Conservation (phyloP, 352 stramenopile species). For the Phytopythium aichiense region DNA sequence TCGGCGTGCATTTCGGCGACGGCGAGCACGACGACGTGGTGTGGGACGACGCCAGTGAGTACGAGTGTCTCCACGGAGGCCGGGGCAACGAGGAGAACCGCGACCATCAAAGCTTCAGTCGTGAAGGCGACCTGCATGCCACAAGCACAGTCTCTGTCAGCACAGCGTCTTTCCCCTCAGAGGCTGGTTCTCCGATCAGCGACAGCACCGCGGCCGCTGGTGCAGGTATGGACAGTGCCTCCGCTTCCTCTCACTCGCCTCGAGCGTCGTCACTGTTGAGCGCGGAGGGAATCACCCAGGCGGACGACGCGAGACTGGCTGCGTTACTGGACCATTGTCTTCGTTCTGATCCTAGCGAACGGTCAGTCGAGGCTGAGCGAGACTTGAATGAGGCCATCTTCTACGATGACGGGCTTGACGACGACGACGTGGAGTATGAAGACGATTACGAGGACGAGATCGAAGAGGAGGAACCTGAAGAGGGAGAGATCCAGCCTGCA, state of each 20-base stretch:
- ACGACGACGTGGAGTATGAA: constrained; percentile 14
- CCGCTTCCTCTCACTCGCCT: background rate
- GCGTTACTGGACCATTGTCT: background rate
- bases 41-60: constrained; percentile 8
- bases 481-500: constrained; percentile 6
- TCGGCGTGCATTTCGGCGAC: background rate
- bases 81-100: background rate
- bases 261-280: background rate
- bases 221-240: background rate
- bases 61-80: background rate
- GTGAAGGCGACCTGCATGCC: background rate
- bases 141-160: background rate
- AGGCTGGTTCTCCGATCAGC: background rate
- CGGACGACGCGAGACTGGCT: constrained; percentile 1
- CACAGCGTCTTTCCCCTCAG: background rate
- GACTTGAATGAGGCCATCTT: constrained; percentile 19
- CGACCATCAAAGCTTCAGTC: background rate
- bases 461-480: constrained; percentile 2
- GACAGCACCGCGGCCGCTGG: background rate
- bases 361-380: constrained; percentile 11
- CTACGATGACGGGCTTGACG: constrained; percentile 13
- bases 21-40: constrained; percentile 5
- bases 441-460: constrained; percentile 12
- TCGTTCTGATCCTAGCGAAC: background rate
- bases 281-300: constrained; percentile 2